These are phyloP conservation scores for Populus tremula DNA, from an alignment of 345 rosid species.

Conservation along the genomic window DNA sequence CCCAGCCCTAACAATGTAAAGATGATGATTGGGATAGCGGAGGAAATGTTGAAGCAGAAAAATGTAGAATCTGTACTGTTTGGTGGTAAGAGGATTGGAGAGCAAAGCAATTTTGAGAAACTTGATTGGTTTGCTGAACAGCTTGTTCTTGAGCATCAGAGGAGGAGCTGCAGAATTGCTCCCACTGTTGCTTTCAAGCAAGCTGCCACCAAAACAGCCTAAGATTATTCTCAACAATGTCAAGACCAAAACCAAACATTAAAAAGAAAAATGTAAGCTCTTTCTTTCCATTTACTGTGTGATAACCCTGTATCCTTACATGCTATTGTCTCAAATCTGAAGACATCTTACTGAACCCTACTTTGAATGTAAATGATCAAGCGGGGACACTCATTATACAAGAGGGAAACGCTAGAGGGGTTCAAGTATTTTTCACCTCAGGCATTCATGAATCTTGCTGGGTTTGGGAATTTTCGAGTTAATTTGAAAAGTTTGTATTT, in stretches of 20 bases:
- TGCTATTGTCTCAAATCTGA: background rate
- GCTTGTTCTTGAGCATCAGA: constrained; percentile 86
- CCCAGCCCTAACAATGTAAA: constrained; percentile 67
- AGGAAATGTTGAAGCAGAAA: constrained; percentile 94
- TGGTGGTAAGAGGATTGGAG: constrained; percentile 77
- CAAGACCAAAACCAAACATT: constrained; percentile 20
- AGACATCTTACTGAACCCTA: constrained; percentile 25
- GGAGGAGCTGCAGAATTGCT: constrained; percentile 87
- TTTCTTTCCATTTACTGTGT: background rate
- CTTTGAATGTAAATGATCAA: constrained; percentile 20
- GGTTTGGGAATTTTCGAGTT: background rate
- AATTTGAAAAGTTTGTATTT: background rate
- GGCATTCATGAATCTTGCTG: background rate
- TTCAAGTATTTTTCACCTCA: background rate
- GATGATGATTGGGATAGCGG: constrained; percentile 65
- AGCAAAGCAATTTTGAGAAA: constrained; percentile 72
- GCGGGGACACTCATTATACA: background rate
- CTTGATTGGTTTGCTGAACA: constrained; percentile 86
- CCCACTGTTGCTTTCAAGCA: constrained; percentile 99
- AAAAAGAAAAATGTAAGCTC: constrained; percentile 31
- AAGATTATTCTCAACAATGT: constrained; percentile 27
- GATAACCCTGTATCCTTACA: background rate
- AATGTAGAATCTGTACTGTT: constrained; percentile 89
- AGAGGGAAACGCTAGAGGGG: background rate
- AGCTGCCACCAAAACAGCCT: constrained; percentile 41